Conservation (phyloP, 108 stramenopile species). For the Schizochytrium sp. region DNA sequence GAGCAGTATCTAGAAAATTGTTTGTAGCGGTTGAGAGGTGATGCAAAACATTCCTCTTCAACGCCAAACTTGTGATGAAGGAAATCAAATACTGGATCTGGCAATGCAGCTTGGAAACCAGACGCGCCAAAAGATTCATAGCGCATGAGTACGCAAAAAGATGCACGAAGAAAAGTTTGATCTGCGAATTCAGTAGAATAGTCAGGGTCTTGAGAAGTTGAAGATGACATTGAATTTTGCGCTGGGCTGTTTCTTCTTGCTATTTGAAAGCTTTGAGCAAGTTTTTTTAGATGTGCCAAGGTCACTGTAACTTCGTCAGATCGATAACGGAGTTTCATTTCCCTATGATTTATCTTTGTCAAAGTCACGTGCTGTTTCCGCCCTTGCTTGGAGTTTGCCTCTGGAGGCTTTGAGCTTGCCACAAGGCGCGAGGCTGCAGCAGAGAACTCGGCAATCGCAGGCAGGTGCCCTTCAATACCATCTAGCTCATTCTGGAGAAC, state of each 20-base stretch:
- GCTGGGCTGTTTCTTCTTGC: neutral
- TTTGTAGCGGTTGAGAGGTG: conserved; percentile 78
- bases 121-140: conserved; percentile 63
- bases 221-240: neutral
- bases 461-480: neutral
- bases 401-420: neutral
- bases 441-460: conserved; percentile 8
- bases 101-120: conserved; percentile 77
- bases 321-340: neutral
- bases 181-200: neutral
- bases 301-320: neutral
- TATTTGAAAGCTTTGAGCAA: conserved; percentile 1
- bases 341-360: neutral
- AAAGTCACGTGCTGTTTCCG: neutral
- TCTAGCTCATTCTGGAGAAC: neutral
- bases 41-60: conserved; percentile 80
- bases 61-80: conserved; percentile 64
- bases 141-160: conserved; percentile 6
- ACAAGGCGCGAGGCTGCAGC: neutral
- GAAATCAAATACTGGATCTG: conserved; percentile 73
- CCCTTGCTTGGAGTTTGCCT: conserved; percentile 39
- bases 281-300: neutral
- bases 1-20: conserved; percentile 76
- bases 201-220: no score
- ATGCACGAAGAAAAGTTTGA: neutral